A percentile compares a stretch with the other conserved stretches of the same genome.
phyloP scores from a whole-genome alignment of 257 asterid genomes.

The Solanum acaule region DNA sequence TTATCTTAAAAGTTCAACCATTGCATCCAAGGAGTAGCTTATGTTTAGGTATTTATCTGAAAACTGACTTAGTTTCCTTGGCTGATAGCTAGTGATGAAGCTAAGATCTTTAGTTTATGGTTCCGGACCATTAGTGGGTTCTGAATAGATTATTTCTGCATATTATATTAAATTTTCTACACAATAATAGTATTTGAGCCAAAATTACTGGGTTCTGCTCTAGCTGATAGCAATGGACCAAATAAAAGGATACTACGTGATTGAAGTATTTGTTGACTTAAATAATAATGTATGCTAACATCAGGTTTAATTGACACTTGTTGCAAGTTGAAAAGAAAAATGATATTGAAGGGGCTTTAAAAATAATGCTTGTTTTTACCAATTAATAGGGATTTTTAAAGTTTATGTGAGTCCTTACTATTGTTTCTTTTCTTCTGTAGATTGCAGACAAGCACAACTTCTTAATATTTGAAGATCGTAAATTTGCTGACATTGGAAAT shows the following conservation, averaged over 20 bases:
- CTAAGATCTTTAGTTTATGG: background rate
- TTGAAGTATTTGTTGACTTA: background rate
- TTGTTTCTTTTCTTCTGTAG: constrained; percentile 30
- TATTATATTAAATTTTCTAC: background rate
- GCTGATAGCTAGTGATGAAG: background rate
- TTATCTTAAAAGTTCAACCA: background rate
- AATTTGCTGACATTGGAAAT: constrained; percentile 98
- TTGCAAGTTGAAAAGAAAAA: background rate
- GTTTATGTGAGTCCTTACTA: background rate
- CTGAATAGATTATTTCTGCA: background rate
- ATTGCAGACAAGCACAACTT: constrained; percentile 87
- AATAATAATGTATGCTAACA: background rate
- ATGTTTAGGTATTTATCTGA: background rate
- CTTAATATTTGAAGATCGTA: constrained; percentile 88
- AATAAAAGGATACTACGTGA: background rate
- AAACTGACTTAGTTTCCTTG: background rate
- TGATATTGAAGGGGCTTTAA: background rate
- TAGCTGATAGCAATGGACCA: background rate
- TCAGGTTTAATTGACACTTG: background rate
- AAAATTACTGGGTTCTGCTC: background rate
- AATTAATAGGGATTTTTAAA: background rate
- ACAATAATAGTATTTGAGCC: background rate
- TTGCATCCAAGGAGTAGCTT: background rate
- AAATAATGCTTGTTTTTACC: background rate
- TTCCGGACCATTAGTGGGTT: background rate